Evolutionary conservation across 106 monocot genomes (phyloP).

Genomic region (Allium fistulosum): DNA sequence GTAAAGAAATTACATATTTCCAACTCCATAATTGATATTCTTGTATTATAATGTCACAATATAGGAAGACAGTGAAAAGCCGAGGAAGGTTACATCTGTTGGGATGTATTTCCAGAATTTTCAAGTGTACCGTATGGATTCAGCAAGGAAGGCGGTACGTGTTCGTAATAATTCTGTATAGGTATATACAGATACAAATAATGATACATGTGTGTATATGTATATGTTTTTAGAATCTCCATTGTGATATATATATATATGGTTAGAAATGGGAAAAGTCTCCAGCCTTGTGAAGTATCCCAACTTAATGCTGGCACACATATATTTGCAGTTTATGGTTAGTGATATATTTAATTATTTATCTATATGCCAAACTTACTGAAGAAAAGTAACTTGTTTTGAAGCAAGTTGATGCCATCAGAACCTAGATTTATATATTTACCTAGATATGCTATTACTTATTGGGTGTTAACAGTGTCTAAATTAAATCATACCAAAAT

Average conservation of each 20-base stretch:
- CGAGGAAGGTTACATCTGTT: slow-evolving; percentile 75
- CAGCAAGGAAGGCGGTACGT: slow-evolving; percentile 64
- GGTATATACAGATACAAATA: too few species aligned
- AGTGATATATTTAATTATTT: too few species aligned
- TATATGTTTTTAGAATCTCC: not conserved
- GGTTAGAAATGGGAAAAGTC: slow-evolving; percentile 88
- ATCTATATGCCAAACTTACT: too few species aligned
- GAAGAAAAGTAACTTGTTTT: too few species aligned
- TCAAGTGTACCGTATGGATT: slow-evolving; percentile 90
- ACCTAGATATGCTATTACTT: too few species aligned
- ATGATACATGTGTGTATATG: not conserved
- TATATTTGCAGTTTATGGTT: too few species aligned
- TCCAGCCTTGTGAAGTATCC: slow-evolving; percentile 96
- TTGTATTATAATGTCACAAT: not conserved
- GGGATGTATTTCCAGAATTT: slow-evolving; percentile 98
- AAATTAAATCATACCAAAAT: too few species aligned
- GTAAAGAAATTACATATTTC: not conserved
- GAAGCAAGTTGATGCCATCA: too few species aligned
- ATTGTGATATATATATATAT: too few species aligned
- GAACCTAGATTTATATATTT: too few species aligned
- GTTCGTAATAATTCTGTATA: not conserved
- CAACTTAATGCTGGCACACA: too few species aligned
- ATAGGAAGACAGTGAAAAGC: slow-evolving; percentile 90
- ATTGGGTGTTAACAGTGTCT: too few species aligned
- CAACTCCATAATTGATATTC: not conserved